These are phyloP conservation scores for Tulasnella sp. DNA, from an alignment of 768 basidiomycete species.

Conservation along the genomic window DNA sequence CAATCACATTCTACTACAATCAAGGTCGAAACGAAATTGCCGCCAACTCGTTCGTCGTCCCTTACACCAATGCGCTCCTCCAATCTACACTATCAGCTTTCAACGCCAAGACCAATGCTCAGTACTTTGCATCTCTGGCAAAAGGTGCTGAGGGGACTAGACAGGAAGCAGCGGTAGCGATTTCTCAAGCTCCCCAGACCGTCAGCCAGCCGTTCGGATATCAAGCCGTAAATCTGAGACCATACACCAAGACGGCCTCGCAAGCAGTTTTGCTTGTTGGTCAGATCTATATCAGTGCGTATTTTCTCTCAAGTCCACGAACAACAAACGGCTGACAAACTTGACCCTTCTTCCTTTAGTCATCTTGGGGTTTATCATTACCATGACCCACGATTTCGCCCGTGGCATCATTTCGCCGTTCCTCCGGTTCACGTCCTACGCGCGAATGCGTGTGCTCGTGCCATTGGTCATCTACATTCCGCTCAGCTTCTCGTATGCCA, in stretches of 20 bases:
- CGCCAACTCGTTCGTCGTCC: conserved; percentile 48
- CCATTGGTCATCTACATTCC: conserved; percentile 47
- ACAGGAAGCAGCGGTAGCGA: conserved; percentile 47
- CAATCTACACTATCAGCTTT: conserved; percentile 32
- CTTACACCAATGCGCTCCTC: conserved; percentile 43
- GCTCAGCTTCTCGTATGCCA: conserved; percentile 50
- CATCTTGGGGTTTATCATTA: conserved; percentile 29
- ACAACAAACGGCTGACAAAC: not conserved
- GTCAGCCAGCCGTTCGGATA: conserved; percentile 40
- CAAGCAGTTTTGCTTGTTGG: conserved; percentile 46
- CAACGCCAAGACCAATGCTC: conserved; percentile 19
- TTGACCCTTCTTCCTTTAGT: not conserved
- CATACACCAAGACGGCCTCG: conserved; percentile 42
- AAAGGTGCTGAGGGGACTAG: conserved; percentile 42
- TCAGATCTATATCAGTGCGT: conserved; percentile 38
- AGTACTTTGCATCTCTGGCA: conserved; percentile 32
- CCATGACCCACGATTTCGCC: conserved; percentile 44
- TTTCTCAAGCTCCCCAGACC: conserved; percentile 44
- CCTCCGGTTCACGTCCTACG: conserved; percentile 45
- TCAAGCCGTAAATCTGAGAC: conserved; percentile 42
- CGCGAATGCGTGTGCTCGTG: conserved; percentile 45
- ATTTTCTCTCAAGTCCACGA: conserved; percentile 29
- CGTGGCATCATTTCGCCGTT: conserved; percentile 46
- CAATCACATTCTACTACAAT: conserved; percentile 48
- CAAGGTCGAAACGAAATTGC: conserved; percentile 53